Evolutionary conservation across 805 yeast genomes (phyloP).

Genomic region (Cyberlindnera mycetangii): DNA sequence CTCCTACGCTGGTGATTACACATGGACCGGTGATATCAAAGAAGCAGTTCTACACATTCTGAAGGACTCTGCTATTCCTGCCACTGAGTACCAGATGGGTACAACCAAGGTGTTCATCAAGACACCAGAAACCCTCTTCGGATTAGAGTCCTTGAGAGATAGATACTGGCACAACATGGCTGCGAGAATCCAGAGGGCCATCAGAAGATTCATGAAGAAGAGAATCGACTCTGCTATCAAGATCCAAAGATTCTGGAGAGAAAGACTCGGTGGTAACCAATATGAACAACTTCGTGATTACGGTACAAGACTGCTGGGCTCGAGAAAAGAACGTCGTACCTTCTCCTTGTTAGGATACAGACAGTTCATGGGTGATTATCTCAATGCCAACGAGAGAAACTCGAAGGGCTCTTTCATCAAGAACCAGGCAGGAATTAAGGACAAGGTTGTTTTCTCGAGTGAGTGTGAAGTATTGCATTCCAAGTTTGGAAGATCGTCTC

Average conservation of each 20-base stretch:
- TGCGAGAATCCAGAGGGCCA: constrained; percentile 93
- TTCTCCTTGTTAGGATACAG: constrained; percentile 85
- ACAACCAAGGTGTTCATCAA: constrained; percentile 90
- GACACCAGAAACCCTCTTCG: constrained; percentile 94
- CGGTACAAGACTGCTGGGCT: constrained; percentile 68
- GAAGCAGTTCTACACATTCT: constrained; percentile 53
- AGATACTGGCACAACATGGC: constrained; percentile 99
- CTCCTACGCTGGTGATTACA: constrained; percentile 85
- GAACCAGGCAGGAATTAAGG: constrained; percentile 66
- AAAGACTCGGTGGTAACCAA: constrained; percentile 74
- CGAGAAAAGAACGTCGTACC: constrained; percentile 85
- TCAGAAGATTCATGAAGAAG: constrained; percentile 79
- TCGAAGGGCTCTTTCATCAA: constrained; percentile 75
- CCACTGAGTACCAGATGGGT: constrained; percentile 86
- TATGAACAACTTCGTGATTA: constrained; percentile 81
- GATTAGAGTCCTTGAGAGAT: constrained; percentile 93
- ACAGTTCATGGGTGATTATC: constrained; percentile 91
- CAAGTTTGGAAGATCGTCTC: constrained; percentile 91
- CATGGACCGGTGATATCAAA: constrained; percentile 58
- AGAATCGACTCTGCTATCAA: constrained; percentile 83
- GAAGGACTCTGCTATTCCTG: constrained; percentile 65
- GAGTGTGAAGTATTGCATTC: constrained; percentile 79
- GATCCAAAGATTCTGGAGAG: constrained; percentile 82
- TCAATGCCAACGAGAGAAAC: constrained; percentile 76
- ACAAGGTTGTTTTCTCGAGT: constrained; percentile 69